Conservation (phyloP, 2,329 filamentous ascomycete genomes). For the Ophiostoma australiae region DNA sequence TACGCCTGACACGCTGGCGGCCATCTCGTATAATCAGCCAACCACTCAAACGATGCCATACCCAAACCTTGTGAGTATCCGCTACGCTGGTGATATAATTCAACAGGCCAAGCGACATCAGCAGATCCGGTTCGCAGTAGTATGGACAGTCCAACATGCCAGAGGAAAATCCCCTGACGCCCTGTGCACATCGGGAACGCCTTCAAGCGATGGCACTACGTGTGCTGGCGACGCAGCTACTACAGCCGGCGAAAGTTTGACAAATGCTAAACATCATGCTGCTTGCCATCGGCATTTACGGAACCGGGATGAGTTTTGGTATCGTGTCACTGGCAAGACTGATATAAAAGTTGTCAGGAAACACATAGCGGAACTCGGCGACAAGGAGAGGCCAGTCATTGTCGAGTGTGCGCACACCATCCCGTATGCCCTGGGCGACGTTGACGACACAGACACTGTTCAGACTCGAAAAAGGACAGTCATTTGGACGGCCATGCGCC, state of each 20-base stretch:
- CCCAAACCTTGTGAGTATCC: not conserved
- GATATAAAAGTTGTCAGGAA: not conserved
- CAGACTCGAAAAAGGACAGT: not conserved
- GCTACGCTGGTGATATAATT: too few species aligned
- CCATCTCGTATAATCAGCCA: not conserved
- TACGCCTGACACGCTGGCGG: not conserved
- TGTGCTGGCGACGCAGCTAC: not conserved
- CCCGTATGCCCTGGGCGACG: not conserved
- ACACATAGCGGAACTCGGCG: not conserved
- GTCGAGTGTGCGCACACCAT: not conserved
- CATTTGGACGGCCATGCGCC: not conserved
- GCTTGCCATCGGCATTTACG: not conserved
- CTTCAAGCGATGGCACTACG: not conserved
- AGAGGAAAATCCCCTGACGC: not conserved
- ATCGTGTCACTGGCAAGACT: not conserved
- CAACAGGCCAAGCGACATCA: not conserved
- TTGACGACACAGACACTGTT: not conserved
- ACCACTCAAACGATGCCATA: not conserved
- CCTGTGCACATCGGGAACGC: not conserved
- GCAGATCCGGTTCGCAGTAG: not conserved
- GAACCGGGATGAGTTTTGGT: not conserved
- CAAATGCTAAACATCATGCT: not conserved
- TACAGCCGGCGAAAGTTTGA: too few species aligned
- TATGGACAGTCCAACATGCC: not conserved
- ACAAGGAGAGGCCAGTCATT: not conserved